These are phyloP conservation scores for Saccharomyces hybrid DNA, from an alignment of 1,139 yeast genomes.

Conservation along the genomic window DNA sequence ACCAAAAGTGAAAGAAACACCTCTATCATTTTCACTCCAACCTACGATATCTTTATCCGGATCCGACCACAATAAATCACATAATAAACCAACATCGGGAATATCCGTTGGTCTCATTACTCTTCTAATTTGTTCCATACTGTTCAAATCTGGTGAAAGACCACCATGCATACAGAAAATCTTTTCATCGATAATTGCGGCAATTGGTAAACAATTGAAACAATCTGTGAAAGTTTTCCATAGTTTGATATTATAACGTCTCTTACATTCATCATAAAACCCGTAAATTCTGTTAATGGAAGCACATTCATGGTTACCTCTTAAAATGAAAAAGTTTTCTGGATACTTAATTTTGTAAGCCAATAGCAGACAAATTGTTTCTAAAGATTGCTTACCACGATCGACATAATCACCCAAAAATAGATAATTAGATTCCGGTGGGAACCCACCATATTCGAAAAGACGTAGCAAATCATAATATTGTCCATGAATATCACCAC, in stretches of 20 bases:
- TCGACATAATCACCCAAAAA: constrained; percentile 95
- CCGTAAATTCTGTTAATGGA: constrained; percentile 94
- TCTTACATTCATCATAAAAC: constrained; percentile 91
- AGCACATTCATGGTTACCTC: constrained; percentile 98
- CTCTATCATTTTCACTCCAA: constrained; percentile 97
- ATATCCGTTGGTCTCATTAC: constrained; percentile 98
- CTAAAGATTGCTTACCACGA: constrained; percentile 94
- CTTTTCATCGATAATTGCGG: constrained; percentile 94
- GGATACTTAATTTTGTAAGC: constrained; percentile 97
- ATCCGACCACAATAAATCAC: constrained; percentile 95
- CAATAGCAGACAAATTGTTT: constrained; percentile 83
- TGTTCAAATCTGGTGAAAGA: constrained; percentile 86
- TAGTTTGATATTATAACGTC: constrained; percentile 91
- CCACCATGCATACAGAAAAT: constrained; percentile 99
- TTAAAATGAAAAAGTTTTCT: constrained; percentile 84
- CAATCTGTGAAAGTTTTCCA: constrained; percentile 98
- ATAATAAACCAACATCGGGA: constrained; percentile 90
- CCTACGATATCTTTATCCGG: constrained; percentile 97
- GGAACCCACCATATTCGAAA: constrained; percentile 96
- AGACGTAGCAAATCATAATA: constrained; percentile 89
- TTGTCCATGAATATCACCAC: constrained; percentile 97
- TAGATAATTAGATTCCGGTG: constrained; percentile 92
- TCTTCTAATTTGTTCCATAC: constrained; percentile 96
- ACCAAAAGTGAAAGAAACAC: constrained; percentile 96
- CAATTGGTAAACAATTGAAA: constrained; percentile 94